Percentiles rank a stretch among this genome's conserved stretches.
Conservation (phyloP, 306 rosid genomes). For the Dryas alaskensis region DNA sequence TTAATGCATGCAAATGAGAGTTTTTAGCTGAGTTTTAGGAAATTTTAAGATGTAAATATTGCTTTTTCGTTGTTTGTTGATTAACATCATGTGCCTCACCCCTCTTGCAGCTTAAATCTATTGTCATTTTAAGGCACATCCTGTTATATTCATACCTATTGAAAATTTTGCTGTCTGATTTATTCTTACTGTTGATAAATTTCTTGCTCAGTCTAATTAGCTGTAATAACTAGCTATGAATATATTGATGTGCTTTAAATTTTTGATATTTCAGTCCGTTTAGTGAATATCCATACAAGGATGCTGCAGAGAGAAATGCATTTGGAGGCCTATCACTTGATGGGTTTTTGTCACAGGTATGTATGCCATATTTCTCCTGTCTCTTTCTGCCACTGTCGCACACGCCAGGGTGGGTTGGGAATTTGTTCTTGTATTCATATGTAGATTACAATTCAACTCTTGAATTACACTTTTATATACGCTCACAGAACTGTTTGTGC, state of each 20-base stretch:
- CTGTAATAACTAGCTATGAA: slow-evolving; percentile 10
- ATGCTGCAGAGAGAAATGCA: slow-evolving; percentile 73
- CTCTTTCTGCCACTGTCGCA: background rate
- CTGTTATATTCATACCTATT: no score
- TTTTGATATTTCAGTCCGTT: slow-evolving; percentile 63
- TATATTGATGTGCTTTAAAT: slow-evolving; percentile 17
- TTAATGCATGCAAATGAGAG: no score
- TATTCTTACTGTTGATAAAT: background rate
- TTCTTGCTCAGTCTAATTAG: background rate
- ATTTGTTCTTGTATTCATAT: slow-evolving; percentile 6
- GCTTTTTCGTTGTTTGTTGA: no score
- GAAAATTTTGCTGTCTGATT: no score
- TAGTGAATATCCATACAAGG: slow-evolving; percentile 63
- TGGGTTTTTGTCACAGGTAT: slow-evolving; percentile 68
- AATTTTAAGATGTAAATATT: no score
- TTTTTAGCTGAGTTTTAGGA: no score
- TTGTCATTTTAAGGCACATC: no score
- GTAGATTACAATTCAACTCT: background rate
- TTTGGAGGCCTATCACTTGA: slow-evolving; percentile 82
- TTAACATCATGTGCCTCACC: no score
- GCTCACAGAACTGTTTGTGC: background rate
- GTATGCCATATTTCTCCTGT: background rate
- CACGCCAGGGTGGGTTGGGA: no score
- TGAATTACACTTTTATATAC: background rate
- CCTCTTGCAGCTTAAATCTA: no score